Percentiles rank a stretch among this genome's conserved stretches.
These are phyloP conservation scores for Colletotrichum sp. DNA, from an alignment of 2,329 filamentous ascomycete genomes.

Conservation along the genomic window DNA sequence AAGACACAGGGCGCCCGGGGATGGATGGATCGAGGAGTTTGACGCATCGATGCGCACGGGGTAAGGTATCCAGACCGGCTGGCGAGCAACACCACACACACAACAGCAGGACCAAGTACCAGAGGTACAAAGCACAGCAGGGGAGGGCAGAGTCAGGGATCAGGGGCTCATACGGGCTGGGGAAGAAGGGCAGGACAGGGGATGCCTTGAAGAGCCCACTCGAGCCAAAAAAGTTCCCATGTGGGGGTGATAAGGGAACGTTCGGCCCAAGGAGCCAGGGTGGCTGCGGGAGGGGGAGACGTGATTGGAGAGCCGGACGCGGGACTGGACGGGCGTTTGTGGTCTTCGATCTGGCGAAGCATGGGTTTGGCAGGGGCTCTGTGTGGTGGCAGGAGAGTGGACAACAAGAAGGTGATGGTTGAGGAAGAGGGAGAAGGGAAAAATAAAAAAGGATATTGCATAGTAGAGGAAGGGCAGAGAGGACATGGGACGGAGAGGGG, in stretches of 20 bases:
- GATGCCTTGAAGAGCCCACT: neutral
- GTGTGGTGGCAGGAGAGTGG: neutral
- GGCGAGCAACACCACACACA: neutral
- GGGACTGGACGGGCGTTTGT: constrained; percentile 17
- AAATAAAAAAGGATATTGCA: neutral
- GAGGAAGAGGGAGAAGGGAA: neutral
- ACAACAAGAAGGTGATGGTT: neutral
- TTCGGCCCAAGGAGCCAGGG: neutral
- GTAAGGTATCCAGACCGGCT: neutral
- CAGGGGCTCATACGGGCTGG: constrained; percentile 1
- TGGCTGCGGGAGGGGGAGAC: neutral
- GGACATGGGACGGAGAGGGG: neutral
- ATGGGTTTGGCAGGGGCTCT: neutral
- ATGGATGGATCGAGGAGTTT: neutral
- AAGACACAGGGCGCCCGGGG: neutral
- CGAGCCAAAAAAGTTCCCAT: constrained; percentile 19
- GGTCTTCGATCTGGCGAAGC: constrained; percentile 16
- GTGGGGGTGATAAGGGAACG: constrained; percentile 18
- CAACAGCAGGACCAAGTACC: neutral
- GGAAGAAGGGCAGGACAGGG: neutral
- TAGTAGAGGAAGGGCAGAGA: neutral
- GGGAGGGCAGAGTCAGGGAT: neutral
- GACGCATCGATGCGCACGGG: neutral
- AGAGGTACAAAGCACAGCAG: neutral
- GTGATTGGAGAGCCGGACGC: constrained; percentile 2